Percentiles rank a stretch among this genome's conserved stretches.
Conservation (phyloP, 257 asterid species). For the Scutellaria baicalensis region DNA sequence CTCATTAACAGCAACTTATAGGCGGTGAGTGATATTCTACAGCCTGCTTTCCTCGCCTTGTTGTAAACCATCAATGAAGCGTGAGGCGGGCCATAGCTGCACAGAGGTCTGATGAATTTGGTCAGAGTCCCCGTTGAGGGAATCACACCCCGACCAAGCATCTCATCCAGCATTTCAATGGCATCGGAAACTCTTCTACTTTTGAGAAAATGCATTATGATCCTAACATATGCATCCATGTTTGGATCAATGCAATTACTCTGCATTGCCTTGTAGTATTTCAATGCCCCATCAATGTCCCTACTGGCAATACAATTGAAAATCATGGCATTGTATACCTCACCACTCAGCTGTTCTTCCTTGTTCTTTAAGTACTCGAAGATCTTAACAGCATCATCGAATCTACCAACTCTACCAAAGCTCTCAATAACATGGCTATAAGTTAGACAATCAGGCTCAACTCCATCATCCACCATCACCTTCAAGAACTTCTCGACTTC, state of each 20-base stretch:
- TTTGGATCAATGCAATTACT: constrained; percentile 39
- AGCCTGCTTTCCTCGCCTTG: constrained; percentile 70
- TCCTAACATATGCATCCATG: constrained; percentile 50
- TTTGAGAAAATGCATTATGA: constrained; percentile 51
- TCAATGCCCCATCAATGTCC: constrained; percentile 53
- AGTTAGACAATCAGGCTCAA: constrained; percentile 54
- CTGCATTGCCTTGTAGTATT: constrained; percentile 47
- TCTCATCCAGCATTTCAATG: constrained; percentile 73
- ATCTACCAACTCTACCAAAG: constrained; percentile 71
- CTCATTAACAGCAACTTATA: constrained; percentile 74
- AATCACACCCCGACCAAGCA: constrained; percentile 56
- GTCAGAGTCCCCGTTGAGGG: constrained; percentile 67
- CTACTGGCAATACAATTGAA: constrained; percentile 42
- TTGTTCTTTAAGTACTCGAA: constrained; percentile 53
- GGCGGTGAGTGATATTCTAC: constrained; percentile 51
- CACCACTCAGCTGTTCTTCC: constrained; percentile 26
- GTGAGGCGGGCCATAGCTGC: constrained; percentile 90
- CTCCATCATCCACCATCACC: constrained; percentile 68
- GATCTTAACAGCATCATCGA: constrained; percentile 51
- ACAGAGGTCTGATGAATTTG: constrained; percentile 56
- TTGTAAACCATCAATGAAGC: constrained; percentile 81
- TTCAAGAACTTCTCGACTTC: constrained; percentile 57
- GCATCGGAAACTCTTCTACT: constrained; percentile 77
- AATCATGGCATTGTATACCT: constrained; percentile 75
- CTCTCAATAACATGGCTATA: constrained; percentile 59